Evolutionary conservation across 441 rosid species (phyloP), one percentile per base, ranked within the genome.

Genomic region (Jatropha podagrica): DNA sequence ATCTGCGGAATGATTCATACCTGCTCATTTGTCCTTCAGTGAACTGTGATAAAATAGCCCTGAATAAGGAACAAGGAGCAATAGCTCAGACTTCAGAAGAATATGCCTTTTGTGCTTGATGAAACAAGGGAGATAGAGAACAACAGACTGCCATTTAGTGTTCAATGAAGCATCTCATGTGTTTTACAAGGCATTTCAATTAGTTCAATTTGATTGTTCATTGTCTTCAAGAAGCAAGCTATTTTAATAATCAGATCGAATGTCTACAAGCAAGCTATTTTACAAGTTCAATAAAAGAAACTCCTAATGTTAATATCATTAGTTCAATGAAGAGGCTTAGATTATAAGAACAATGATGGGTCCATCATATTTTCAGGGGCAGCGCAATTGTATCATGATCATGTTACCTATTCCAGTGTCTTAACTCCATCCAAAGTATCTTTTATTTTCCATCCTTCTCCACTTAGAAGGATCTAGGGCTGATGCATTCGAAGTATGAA

Each of bases 1-100:
- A 94, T 82, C 98, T 94, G 65, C 98, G 85, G 40, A 91, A 96
- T 18, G 97, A 96, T 83, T 94, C 97, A 52, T 96, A 94, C 71
- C 98, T 84, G 49, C 89, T 91, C 97, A 92, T 94, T 81, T 94
- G 95, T 15, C 84, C 88, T 79, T 79, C 91, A 1, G 97, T 89
- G 68, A 96, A 94, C 70, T 90, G 95, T 51, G 95, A 90, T 71
- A 94, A 82, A 74, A 94, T 90, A 69, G 87, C 76, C 84, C 98
- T 93, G 79, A 69, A 78, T 65, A 76, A 78, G 23, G 55, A 44
- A 18, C 20, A 67, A 63, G 26, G 13, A 71, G 49, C 23, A 17
- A 69, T 61, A 44, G 65, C 18, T 74, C 68, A 73, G 27, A 76
- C 32, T 27, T 74, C 68, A 73, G 27, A 76, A 32, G 26, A 5